A percentile compares a stretch with the other conserved stretches of the same genome.
phyloP scores from a whole-genome alignment of 139 green algal genomes.

The Tetradesmus obliquus region DNA sequence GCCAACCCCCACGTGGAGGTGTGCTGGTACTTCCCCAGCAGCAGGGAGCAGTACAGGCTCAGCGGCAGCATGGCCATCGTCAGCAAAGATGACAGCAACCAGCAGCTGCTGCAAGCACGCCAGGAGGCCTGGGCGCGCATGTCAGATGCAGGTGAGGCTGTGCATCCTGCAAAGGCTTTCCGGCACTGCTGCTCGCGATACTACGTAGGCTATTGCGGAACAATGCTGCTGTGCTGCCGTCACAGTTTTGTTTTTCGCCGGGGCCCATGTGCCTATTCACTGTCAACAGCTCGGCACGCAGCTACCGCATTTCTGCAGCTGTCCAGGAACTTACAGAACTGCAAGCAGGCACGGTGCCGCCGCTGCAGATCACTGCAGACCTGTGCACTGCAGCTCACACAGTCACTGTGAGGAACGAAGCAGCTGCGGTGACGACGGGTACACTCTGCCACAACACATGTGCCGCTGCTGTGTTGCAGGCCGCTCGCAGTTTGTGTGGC shows the following conservation, averaged over 20 bases:
- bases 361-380: too few species aligned
- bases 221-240: background rate
- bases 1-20: slow-evolving; percentile 68
- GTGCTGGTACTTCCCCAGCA: slow-evolving; percentile 84
- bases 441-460: background rate
- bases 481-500: slow-evolving; percentile 55
- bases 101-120: slow-evolving; percentile 45
- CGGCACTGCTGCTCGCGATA: background rate
- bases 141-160: slow-evolving; percentile 43
- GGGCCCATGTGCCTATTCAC: background rate
- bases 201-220: background rate
- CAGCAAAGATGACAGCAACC: slow-evolving; percentile 41
- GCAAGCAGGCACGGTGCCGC: too few species aligned
- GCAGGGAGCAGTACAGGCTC: slow-evolving; percentile 79
- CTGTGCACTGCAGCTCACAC: background rate
- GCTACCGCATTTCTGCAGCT: too few species aligned
- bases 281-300: background rate
- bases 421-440: too few species aligned
- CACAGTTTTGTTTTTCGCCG: background rate
- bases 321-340: too few species aligned
- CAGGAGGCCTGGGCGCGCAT: slow-evolving; percentile 48
- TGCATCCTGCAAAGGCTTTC: background rate
- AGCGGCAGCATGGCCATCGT: slow-evolving; percentile 68
- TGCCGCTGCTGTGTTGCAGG: slow-evolving; percentile 1
- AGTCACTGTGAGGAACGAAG: background rate